Percentiles rank a stretch among this genome's conserved stretches.
phyloP scores from a whole-genome alignment of 2,329 filamentous ascomycete genomes.

The Penicillium frequentans region DNA sequence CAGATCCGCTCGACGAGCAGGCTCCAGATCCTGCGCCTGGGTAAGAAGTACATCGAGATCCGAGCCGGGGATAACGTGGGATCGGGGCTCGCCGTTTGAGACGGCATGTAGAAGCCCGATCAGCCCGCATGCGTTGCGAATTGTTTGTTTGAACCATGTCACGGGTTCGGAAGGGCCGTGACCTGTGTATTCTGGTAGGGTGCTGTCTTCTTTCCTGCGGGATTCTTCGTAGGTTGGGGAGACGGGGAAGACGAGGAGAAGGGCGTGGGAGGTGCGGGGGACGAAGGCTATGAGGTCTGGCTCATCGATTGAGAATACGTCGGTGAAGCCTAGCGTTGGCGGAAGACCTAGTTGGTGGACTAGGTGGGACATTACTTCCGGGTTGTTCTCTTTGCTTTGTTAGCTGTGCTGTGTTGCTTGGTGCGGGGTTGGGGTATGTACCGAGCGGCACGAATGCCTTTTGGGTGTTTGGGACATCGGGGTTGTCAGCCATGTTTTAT shows the following conservation, averaged over 20 bases:
- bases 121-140: slow-evolving; percentile 87
- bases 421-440: slow-evolving; percentile 18
- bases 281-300: slow-evolving; percentile 81
- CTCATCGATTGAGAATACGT: slow-evolving; percentile 89
- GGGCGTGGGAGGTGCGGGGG: slow-evolving; percentile 80
- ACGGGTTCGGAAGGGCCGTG: slow-evolving; percentile 71
- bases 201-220: slow-evolving; percentile 70
- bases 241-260: slow-evolving; percentile 90
- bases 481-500: slow-evolving; percentile 30
- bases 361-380: slow-evolving; percentile 81
- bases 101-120: slow-evolving; percentile 85
- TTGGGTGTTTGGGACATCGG: slow-evolving; percentile 39
- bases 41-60: slow-evolving; percentile 59
- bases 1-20: slow-evolving; percentile 66
- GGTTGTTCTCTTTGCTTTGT: slow-evolving; percentile 65
- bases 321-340: slow-evolving; percentile 74
- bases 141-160: slow-evolving; percentile 93
- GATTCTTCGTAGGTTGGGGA: slow-evolving; percentile 75
- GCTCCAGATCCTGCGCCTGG: slow-evolving; percentile 68
- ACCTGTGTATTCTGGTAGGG: slow-evolving; percentile 63
- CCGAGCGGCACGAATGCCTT: slow-evolving; percentile 53
- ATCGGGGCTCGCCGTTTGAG: slow-evolving; percentile 70
- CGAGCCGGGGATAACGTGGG: slow-evolving; percentile 56
- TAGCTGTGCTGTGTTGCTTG: slow-evolving; percentile 2
- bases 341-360: slow-evolving; percentile 82